A percentile compares a stretch with the other conserved stretches of the same genome.
These are phyloP conservation scores for Ramaria rubella DNA, from an alignment of 768 basidiomycete species.

Conservation along the genomic window DNA sequence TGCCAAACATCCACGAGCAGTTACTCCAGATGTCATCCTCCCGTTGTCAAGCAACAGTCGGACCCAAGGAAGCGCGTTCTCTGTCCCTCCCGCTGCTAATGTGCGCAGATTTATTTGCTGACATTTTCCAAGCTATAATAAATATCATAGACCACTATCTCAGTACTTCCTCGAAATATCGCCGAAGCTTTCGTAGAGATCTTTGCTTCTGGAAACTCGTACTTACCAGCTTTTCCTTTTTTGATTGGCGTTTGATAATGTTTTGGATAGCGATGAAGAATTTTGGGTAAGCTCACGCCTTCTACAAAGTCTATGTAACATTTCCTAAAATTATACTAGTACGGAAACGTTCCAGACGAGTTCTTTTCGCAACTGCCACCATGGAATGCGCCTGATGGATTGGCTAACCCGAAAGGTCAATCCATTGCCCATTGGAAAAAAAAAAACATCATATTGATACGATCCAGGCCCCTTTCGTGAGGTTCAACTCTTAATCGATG, in stretches of 20 bases:
- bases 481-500: constrained; percentile 12
- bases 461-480: constrained; percentile 14
- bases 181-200: constrained; percentile 12
- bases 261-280: background rate
- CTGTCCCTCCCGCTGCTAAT: constrained; percentile 6
- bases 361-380: constrained; percentile 10
- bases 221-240: constrained; percentile 9
- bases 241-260: background rate
- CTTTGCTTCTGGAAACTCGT: constrained; percentile 14
- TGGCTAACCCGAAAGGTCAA: background rate
- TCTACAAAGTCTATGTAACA: background rate
- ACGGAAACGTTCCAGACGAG: constrained; percentile 13
- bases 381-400: constrained; percentile 7
- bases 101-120: background rate
- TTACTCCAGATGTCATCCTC: constrained; percentile 5
- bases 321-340: background rate
- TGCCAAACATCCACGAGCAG: background rate
- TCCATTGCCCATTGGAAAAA: background rate
- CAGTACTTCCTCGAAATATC: constrained; percentile 7
- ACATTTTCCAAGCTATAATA: background rate
- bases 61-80: background rate
- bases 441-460: background rate
- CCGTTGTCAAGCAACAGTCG: constrained; percentile 4
- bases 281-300: background rate
- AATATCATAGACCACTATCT: background rate